phyloP scores from a whole-genome alignment of 495 filamentous ascomycete genomes.

The Podospora anserina region DNA sequence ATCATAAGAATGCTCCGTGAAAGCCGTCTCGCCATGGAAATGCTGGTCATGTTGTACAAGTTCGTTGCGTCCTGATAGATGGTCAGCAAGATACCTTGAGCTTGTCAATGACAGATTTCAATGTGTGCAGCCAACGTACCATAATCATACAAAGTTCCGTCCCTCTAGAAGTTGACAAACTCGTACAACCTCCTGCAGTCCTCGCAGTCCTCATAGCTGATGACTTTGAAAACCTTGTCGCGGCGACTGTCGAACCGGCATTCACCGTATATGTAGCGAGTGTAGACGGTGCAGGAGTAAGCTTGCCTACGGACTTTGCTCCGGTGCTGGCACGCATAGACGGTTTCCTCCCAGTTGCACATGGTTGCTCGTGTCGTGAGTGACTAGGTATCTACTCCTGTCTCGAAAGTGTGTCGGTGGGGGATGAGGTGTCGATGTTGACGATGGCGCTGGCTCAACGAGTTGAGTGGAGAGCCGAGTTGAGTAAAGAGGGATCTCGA shows the following conservation, averaged over 20 bases:
- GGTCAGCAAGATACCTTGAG: neutral
- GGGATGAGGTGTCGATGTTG: neutral
- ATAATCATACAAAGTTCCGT: neutral
- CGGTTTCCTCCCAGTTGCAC: conserved; percentile 25
- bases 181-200: conserved; percentile 18
- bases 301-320: conserved; percentile 15
- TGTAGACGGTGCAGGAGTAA: conserved; percentile 26
- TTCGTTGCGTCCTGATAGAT: neutral
- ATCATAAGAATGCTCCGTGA: neutral
- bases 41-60: neutral
- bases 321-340: conserved; percentile 19
- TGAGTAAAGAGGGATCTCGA: neutral
- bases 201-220: conserved; percentile 21
- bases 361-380: conserved; percentile 5
- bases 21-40: neutral
- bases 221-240: conserved; percentile 18
- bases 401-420: neutral
- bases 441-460: neutral
- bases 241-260: conserved; percentile 16
- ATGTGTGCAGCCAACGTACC: neutral
- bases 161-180: conserved; percentile 19
- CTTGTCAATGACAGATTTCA: neutral
- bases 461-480: neutral
- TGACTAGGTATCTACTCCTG: neutral
- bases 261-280: conserved; percentile 22